Evolutionary conservation across 2,329 filamentous ascomycete species (phyloP), one percentile per base, ranked within the genome.

Genomic region (Huntiella abstrusa): DNA sequence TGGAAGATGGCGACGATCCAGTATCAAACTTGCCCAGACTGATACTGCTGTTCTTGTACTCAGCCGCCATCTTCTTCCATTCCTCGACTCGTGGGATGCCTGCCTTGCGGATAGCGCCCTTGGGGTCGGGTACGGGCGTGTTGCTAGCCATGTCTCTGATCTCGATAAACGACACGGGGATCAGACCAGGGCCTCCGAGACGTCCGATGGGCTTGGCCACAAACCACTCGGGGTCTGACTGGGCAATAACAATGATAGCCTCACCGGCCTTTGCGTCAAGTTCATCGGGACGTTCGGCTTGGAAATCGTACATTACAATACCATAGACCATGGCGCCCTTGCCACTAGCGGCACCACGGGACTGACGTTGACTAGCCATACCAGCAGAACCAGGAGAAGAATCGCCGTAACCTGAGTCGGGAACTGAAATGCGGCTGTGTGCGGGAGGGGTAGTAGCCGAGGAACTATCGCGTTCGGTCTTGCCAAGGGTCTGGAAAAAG

Each of bases 41-140:
- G 58, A 98, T 96, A 63, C 91, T 96, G 60, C 87, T 94, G 60
- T 96, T 95, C 68, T 98, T 98, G 65, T 98, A 98, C 53, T 95
- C 88, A 47, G 88, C 88, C 0, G 91, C 87, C 85, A 95, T 95
- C 65, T 92, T 93, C 68, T 98, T 98, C 91, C 91, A 98, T 57
- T 98, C 91, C 59, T 98, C 91, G 3, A 98, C 91, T 56, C 80
- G 81, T 10, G 91, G 91, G 5, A 98, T 87, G 15, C 88, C 87
- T 1, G 91, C 91, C 54, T 80, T 78, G 55, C 77, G 75, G 47
- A 98, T 84, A 1, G 91, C 88, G 28, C 87, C 87, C 19, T 83
- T 70, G 0, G 88, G 77, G 60, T 96, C 85, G 13, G 73, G 62
- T 1, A 95, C 85, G 1, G 87, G 73, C 54, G 83, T 75, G 43